phyloP scores from a whole-genome alignment of 345 rosid species.

The Cardamine resedifolia region DNA sequence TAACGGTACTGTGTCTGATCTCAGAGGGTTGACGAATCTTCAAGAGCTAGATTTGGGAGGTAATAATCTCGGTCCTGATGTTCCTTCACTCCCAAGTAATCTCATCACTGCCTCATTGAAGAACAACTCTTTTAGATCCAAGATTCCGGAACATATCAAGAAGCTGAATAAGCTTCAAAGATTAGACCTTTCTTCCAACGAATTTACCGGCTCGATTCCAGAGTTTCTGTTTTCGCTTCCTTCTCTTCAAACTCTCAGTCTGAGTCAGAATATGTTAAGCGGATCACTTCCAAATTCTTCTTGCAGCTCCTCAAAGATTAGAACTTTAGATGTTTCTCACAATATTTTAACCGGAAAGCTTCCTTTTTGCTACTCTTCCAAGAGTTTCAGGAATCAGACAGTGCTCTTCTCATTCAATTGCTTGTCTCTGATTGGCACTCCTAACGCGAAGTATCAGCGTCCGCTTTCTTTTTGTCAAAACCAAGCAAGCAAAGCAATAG shows the following conservation, averaged over 20 bases:
- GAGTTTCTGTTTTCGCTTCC: slow-evolving; percentile 57
- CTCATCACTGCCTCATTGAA: slow-evolving; percentile 46
- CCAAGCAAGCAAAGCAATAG: slow-evolving; percentile 76
- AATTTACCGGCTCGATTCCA: slow-evolving; percentile 58
- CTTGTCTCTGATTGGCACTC: slow-evolving; percentile 47
- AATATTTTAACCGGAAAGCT: slow-evolving; percentile 73
- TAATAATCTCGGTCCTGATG: slow-evolving; percentile 61
- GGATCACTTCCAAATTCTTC: slow-evolving; percentile 58
- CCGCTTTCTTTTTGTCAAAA: slow-evolving; percentile 67
- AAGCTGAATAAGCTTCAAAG: slow-evolving; percentile 48
- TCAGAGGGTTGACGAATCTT: slow-evolving; percentile 44
- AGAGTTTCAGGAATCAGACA: slow-evolving; percentile 49
- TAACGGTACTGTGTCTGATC: slow-evolving; percentile 66
- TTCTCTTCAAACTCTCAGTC: slow-evolving; percentile 54
- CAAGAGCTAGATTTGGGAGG: slow-evolving; percentile 58
- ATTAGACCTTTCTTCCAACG: slow-evolving; percentile 63
- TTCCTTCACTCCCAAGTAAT: slow-evolving; percentile 57
- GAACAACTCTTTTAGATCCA: slow-evolving; percentile 68
- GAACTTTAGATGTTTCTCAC: slow-evolving; percentile 59
- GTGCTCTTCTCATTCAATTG: slow-evolving; percentile 78
- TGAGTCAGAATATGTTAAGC: slow-evolving; percentile 54
- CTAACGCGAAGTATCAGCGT: slow-evolving; percentile 55
- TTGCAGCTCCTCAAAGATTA: slow-evolving; percentile 51
- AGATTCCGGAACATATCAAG: slow-evolving; percentile 50
- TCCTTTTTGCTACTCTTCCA: slow-evolving; percentile 54